Evolutionary conservation across 1,284 basidiomycete species (phyloP).

Genomic region (Polyporus tsugae): DNA sequence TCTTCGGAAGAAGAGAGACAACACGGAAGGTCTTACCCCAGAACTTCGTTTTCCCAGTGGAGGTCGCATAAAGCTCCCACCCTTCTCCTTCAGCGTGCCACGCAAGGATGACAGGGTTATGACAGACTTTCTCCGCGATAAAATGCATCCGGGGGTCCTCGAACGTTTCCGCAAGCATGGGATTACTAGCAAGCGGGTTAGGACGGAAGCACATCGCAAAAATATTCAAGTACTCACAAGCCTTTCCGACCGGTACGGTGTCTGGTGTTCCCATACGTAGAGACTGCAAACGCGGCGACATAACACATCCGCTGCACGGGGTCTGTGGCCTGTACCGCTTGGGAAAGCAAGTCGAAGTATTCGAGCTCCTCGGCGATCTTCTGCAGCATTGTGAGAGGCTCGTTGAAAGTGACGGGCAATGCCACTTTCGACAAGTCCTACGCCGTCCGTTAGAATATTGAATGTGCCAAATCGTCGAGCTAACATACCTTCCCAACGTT

Average conservation of each 20-base stretch:
- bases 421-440: slow-evolving; percentile 88
- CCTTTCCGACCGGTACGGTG: slow-evolving; percentile 86
- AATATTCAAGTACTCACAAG: slow-evolving; percentile 70
- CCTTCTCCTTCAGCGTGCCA: slow-evolving; percentile 83
- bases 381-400: slow-evolving; percentile 86
- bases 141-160: slow-evolving; percentile 84
- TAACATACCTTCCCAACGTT: slow-evolving; percentile 85
- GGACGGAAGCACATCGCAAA: neutral
- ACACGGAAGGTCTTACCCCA: slow-evolving; percentile 67
- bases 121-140: slow-evolving; percentile 89
- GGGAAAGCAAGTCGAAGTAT: slow-evolving; percentile 74
- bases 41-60: slow-evolving; percentile 86
- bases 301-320: slow-evolving; percentile 78
- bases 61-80: slow-evolving; percentile 79
- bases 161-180: slow-evolving; percentile 90
- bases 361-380: slow-evolving; percentile 86
- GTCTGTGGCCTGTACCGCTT: slow-evolving; percentile 71
- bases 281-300: slow-evolving; percentile 86
- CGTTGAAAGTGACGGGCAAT: slow-evolving; percentile 90
- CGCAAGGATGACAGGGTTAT: slow-evolving; percentile 86
- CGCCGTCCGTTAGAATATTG: slow-evolving; percentile 4
- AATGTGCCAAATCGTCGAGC: neutral
- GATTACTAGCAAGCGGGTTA: slow-evolving; percentile 63
- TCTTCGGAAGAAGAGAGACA: slow-evolving; percentile 31
- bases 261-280: slow-evolving; percentile 83